Evolutionary conservation across 805 yeast genomes (phyloP).

Genomic region (Sugiyamaella mastotermitis): DNA sequence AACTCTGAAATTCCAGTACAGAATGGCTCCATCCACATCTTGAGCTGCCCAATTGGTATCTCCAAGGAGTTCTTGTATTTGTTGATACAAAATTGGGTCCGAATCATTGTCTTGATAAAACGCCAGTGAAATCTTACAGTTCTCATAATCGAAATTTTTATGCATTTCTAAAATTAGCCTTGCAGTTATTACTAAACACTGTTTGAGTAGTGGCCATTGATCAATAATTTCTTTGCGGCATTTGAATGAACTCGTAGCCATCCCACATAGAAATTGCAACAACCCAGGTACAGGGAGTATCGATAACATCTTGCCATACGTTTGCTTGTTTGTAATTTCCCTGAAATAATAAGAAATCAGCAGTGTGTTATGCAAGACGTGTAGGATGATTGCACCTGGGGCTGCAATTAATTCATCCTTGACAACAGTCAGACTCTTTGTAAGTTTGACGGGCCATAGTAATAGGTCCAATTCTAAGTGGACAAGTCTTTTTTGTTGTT

Average conservation of each 20-base stretch:
- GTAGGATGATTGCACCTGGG: slow-evolving; percentile 14
- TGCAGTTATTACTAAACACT: slow-evolving; percentile 12
- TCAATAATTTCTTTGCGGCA: slow-evolving; percentile 9
- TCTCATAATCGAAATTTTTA: slow-evolving; percentile 9
- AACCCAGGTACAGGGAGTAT: slow-evolving; percentile 16
- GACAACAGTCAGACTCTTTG: slow-evolving; percentile 15
- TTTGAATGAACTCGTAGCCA: slow-evolving; percentile 16
- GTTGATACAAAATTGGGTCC: slow-evolving; percentile 9
- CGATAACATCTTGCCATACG: slow-evolving; percentile 10
- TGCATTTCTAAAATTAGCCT: slow-evolving; percentile 11
- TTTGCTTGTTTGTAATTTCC: slow-evolving; percentile 4
- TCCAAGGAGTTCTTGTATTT: slow-evolving; percentile 10
- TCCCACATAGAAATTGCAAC: slow-evolving; percentile 15
- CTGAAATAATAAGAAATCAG: slow-evolving; percentile 11
- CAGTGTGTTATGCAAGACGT: slow-evolving; percentile 14
- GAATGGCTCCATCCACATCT: slow-evolving; percentile 14
- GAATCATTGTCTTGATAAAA: slow-evolving; percentile 10
- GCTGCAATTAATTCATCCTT: slow-evolving; percentile 17
- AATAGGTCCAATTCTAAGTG: slow-evolving; percentile 13
- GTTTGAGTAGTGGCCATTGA: slow-evolving; percentile 13
- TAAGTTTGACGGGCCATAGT: slow-evolving; percentile 17
- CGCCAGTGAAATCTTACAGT: slow-evolving; percentile 13
- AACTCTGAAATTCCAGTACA: slow-evolving; percentile 17
- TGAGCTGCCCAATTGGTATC: slow-evolving; percentile 12
- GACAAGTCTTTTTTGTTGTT: slow-evolving; percentile 4